Evolutionary conservation across 2,329 filamentous ascomycete species (phyloP).

Genomic region (Chalaropsis ovoidea): DNA sequence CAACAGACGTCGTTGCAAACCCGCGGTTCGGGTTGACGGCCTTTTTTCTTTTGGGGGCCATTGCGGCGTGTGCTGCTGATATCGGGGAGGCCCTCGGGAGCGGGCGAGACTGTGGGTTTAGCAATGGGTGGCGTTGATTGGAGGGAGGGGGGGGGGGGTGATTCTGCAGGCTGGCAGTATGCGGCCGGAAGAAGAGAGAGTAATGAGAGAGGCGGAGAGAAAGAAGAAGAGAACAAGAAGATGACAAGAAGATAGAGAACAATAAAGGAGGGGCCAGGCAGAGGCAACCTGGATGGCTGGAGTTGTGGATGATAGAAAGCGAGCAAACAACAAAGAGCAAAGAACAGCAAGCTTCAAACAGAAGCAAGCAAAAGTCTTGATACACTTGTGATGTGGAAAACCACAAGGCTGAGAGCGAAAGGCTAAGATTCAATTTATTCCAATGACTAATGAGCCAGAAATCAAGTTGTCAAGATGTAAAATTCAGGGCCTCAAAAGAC

Average conservation of each 20-base stretch:
- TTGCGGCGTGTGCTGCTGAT: slow-evolving; percentile 31
- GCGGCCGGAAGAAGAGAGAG: background rate
- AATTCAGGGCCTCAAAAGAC: background rate
- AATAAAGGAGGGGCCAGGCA: background rate
- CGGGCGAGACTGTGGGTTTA: background rate
- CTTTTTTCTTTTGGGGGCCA: slow-evolving; percentile 82
- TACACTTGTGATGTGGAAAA: slow-evolving; percentile 9
- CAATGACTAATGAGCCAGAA: background rate
- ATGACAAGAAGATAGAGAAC: background rate
- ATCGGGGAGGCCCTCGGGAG: too few species aligned
- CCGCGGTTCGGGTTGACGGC: slow-evolving; percentile 84
- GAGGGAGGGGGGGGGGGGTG: background rate
- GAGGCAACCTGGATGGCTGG: background rate
- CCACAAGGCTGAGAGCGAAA: slow-evolving; percentile 3
- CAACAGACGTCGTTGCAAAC: slow-evolving; percentile 86
- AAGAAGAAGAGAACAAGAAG: too few species aligned
- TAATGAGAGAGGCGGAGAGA: background rate
- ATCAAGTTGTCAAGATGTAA: background rate
- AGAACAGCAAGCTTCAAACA: slow-evolving; percentile 13
- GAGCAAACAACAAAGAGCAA: background rate
- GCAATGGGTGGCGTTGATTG: background rate
- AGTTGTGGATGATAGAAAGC: background rate
- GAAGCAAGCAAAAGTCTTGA: slow-evolving; percentile 6
- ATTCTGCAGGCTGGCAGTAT: background rate
- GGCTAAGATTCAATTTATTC: background rate